phyloP scores from a whole-genome alignment of 179 eudicot species.

The Heliamphora pulchella region DNA sequence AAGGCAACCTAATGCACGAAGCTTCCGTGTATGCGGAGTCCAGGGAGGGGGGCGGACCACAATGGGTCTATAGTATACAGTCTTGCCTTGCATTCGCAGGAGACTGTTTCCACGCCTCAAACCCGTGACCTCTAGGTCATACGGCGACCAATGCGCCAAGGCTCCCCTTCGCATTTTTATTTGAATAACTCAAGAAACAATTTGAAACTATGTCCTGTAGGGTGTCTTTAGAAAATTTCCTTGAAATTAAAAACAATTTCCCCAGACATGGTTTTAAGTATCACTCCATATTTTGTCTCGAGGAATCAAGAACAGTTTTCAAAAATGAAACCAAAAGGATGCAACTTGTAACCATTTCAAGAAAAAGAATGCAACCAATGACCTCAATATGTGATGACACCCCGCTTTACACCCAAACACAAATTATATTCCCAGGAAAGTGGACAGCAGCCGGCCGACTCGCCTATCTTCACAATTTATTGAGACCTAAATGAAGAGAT shows the following conservation, averaged over 20 bases:
- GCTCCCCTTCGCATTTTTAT: neutral
- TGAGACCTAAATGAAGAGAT: slow-evolving; percentile 26
- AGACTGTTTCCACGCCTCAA: too few relatives aligned
- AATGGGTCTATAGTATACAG: too few relatives aligned
- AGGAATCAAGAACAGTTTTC: neutral
- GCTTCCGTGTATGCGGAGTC: too few relatives aligned
- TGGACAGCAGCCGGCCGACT: slow-evolving; percentile 86
- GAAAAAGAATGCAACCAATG: neutral
- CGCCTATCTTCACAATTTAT: slow-evolving; percentile 26
- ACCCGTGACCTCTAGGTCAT: too few relatives aligned
- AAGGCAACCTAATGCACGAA: too few relatives aligned
- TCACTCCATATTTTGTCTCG: neutral
- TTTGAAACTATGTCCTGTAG: neutral
- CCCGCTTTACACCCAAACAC: slow-evolving; percentile 53
- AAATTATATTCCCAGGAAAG: slow-evolving; percentile 40
- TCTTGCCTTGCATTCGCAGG: too few relatives aligned
- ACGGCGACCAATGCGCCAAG: too few relatives aligned
- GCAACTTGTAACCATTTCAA: neutral
- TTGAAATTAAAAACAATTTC: neutral
- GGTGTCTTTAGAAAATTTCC: neutral
- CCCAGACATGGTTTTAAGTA: neutral
- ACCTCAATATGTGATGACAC: slow-evolving; percentile 21
- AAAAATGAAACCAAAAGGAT: neutral
- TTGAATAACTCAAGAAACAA: neutral
- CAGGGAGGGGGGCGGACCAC: too few relatives aligned